Percentiles rank a stretch among this genome's conserved stretches.
Evolutionary conservation across 139 green algal genomes (phyloP).

Genomic region (Eudorina sp.): DNA sequence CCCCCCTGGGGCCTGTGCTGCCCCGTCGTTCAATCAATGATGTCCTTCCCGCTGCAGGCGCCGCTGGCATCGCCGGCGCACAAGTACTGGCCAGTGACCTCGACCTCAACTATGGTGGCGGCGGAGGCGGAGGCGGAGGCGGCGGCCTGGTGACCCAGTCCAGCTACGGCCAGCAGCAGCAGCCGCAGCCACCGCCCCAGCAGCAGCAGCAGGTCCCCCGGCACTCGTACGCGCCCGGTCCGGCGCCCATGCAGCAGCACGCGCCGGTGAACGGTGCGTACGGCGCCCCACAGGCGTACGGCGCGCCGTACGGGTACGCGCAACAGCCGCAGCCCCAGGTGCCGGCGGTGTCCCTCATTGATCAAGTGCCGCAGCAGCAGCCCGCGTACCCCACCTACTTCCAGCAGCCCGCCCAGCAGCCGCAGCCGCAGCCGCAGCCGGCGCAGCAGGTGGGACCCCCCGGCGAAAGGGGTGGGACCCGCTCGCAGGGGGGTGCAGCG

Average conservation of each 20-base stretch:
- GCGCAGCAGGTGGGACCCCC: not conserved
- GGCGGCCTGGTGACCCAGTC: not conserved
- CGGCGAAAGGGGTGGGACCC: too few species aligned
- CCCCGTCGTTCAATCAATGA: too few species aligned
- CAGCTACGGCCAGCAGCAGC: constrained; percentile 25
- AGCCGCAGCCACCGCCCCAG: not conserved
- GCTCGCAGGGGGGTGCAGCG: too few species aligned
- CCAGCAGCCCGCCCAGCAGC: constrained; percentile 43
- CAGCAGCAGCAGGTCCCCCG: constrained; percentile 6
- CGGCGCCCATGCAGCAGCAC: constrained; percentile 3
- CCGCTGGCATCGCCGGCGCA: constrained; percentile 15
- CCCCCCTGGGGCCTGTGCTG: too few species aligned
- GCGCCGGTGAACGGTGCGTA: constrained; percentile 27
- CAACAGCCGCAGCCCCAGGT: constrained; percentile 17
- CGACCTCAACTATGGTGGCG: constrained; percentile 55
- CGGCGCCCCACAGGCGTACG: constrained; percentile 49
- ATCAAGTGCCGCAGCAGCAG: constrained; percentile 68
- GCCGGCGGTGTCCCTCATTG: constrained; percentile 62
- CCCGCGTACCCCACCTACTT: constrained; percentile 72
- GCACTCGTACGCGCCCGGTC: not conserved
- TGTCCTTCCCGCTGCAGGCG: too few species aligned
- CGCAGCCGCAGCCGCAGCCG: not conserved
- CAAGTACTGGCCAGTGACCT: constrained; percentile 44
- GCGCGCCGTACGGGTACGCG: constrained; percentile 44
- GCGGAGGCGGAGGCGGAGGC: constrained; percentile 9